Conservation (phyloP, 2,329 filamentous ascomycete genomes). For the Beauveria sp. region DNA sequence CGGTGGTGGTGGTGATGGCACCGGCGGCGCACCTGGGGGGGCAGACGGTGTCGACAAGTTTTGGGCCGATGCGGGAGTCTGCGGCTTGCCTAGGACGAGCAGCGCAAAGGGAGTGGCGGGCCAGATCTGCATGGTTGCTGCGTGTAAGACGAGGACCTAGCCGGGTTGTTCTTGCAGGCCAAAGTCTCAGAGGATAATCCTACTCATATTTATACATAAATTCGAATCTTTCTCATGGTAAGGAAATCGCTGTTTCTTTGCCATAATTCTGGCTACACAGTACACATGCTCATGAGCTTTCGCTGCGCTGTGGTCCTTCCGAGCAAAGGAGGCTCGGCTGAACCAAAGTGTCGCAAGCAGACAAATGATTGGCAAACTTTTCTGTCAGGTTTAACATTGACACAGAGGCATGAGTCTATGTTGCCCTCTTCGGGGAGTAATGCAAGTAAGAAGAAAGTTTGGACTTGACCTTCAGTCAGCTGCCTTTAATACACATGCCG, state of each 20-base stretch:
- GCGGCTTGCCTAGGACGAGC: slow-evolving; percentile 15
- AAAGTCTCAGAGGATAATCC: no score
- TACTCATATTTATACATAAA: background rate
- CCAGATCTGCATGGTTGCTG: slow-evolving; percentile 2
- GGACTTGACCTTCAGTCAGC: no score
- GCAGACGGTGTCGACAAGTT: slow-evolving; percentile 13
- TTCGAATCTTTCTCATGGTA: background rate
- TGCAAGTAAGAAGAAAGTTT: no score
- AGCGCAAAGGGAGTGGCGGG: slow-evolving; percentile 3
- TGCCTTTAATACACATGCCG: rapidly evolving
- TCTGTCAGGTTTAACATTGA: background rate
- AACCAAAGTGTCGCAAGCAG: background rate
- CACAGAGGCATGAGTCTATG: no score
- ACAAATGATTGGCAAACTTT: background rate
- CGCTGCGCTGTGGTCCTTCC: no score
- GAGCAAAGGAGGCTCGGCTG: background rate
- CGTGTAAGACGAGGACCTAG: background rate
- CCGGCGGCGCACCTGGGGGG: slow-evolving; percentile 20
- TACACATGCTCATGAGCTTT: background rate
- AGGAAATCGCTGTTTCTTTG: background rate
- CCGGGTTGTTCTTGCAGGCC: background rate
- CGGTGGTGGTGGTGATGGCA: slow-evolving; percentile 15
- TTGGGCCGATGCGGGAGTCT: slow-evolving; percentile 10
- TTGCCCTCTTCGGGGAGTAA: no score
- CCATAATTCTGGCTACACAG: background rate